phyloP scores from a whole-genome alignment of 2,329 filamentous ascomycete genomes.

The Chrysoporthe cubensis region DNA sequence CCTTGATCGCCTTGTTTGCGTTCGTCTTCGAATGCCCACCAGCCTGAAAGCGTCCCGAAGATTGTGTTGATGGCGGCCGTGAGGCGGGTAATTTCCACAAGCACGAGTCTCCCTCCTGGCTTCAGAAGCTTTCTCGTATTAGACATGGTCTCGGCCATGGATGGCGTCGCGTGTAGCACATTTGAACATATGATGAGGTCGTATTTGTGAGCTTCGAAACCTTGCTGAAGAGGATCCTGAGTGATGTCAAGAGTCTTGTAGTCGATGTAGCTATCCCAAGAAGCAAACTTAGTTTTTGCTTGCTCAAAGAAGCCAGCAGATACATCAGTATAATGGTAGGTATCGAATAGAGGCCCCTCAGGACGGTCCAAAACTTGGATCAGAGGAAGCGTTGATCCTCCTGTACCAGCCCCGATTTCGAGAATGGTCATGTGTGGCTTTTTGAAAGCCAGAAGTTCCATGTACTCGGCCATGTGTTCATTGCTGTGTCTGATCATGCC shows the following conservation, averaged over 20 bases:
- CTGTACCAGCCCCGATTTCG: constrained; percentile 31
- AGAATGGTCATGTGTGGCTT: constrained; percentile 14
- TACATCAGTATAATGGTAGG: constrained; percentile 49
- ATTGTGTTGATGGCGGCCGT: constrained; percentile 9
- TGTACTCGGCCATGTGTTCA: constrained; percentile 14
- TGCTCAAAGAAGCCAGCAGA: constrained; percentile 43
- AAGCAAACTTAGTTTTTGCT: constrained; percentile 37
- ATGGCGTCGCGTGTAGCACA: constrained; percentile 36
- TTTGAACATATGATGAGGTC: constrained; percentile 40
- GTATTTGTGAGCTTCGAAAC: constrained; percentile 34
- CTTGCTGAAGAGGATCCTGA: constrained; percentile 35
- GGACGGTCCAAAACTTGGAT: constrained; percentile 25
- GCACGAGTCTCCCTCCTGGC: constrained; percentile 41
- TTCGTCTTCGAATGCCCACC: constrained; percentile 20
- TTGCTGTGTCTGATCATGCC: constrained; percentile 9
- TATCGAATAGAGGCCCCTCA: constrained; percentile 16
- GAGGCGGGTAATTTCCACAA: constrained; percentile 27
- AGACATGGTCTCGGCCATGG: constrained; percentile 31
- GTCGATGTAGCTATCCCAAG: constrained; percentile 35
- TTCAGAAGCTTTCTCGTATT: constrained; percentile 37
- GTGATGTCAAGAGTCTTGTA: constrained; percentile 37
- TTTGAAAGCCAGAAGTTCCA: constrained; percentile 14
- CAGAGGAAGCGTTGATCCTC: constrained; percentile 30
- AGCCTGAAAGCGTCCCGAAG: constrained; percentile 16
- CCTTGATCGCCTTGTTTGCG: constrained; percentile 13